These are phyloP conservation scores for Alternaria tenuissima DNA, from an alignment of 2,329 filamentous ascomycete species.

Conservation along the genomic window DNA sequence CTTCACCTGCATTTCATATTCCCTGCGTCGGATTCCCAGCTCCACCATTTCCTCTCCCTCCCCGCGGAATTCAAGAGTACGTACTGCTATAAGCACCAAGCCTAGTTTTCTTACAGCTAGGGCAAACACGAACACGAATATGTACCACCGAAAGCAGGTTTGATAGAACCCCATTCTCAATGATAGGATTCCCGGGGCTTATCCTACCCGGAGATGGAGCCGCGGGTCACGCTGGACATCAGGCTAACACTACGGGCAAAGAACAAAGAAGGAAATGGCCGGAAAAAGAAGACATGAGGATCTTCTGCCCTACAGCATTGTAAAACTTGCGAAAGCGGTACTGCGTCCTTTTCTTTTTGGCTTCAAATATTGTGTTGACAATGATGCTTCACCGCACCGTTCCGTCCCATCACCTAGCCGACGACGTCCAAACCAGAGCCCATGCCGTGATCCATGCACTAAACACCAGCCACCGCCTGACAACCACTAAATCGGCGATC, in stretches of 20 bases:
- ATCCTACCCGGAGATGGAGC: not conserved
- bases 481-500: slow-evolving; percentile 2
- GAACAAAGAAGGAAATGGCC: not conserved
- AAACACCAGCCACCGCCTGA: not conserved
- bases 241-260: not conserved
- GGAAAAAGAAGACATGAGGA: not conserved
- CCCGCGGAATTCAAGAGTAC: not conserved
- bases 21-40: not conserved
- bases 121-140: not conserved
- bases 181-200: not conserved
- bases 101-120: not conserved
- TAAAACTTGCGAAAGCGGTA: not conserved
- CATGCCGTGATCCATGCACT: not conserved
- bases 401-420: slow-evolving; percentile 8
- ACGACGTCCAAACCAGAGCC: not conserved
- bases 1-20: not conserved
- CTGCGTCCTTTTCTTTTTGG: not conserved
- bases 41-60: not conserved
- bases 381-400: not conserved
- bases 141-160: slow-evolving; percentile 1
- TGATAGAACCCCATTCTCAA: not conserved
- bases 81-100: not conserved
- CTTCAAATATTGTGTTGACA: not conserved
- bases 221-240: not conserved
- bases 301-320: not conserved